These are phyloP conservation scores for Dactylellina sp. DNA, from an alignment of 2,329 filamentous ascomycete genomes.

Conservation along the genomic window DNA sequence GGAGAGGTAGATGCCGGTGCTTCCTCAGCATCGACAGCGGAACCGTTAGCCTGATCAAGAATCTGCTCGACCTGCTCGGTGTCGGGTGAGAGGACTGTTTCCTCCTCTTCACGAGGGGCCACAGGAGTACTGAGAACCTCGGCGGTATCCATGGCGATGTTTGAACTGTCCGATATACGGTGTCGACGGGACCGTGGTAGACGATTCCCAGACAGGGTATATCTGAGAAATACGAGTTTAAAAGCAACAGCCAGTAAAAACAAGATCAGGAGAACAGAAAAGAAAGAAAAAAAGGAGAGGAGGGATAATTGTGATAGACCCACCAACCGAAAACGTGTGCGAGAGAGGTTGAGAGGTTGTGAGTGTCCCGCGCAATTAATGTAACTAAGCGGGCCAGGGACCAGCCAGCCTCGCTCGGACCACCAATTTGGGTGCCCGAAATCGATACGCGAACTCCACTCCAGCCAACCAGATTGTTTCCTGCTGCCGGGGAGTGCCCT, in stretches of 20 bases:
- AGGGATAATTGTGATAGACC: slow-evolving; percentile 29
- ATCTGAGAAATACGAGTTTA: not conserved
- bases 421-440: slow-evolving; percentile 44
- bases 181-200: not conserved
- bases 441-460: slow-evolving; percentile 25
- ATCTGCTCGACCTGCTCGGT: slow-evolving; percentile 2
- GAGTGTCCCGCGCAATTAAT: slow-evolving; percentile 24
- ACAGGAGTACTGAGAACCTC: not conserved
- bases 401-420: slow-evolving; percentile 49
- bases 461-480: slow-evolving; percentile 7
- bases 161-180: not conserved
- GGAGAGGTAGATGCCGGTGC: not conserved
- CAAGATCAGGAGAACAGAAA: slow-evolving; percentile 19
- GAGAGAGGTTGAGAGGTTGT: slow-evolving; percentile 15
- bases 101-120: slow-evolving; percentile 5
- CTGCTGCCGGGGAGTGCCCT: not conserved
- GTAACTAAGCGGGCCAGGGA: slow-evolving; percentile 20
- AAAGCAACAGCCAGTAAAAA: not conserved
- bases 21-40: slow-evolving; percentile 2
- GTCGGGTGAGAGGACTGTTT: not conserved
- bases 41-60: not conserved
- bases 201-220: too few species aligned
- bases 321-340: slow-evolving; percentile 26
- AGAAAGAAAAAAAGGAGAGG: slow-evolving; percentile 10
- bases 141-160: not conserved